Conservation (phyloP, 345 rosid species). For the Acer campestre region DNA sequence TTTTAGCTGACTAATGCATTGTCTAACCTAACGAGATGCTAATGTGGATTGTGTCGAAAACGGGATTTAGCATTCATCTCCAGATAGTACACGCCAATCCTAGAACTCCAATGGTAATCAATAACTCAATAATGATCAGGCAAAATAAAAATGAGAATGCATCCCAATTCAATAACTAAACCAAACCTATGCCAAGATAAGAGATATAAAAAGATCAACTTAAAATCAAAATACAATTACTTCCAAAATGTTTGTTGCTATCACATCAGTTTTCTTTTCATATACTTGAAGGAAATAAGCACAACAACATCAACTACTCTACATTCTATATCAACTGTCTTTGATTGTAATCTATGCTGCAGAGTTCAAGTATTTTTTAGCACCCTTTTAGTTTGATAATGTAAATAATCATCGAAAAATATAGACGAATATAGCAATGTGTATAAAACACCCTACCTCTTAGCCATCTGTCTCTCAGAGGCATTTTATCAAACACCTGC, state of each 20-base stretch:
- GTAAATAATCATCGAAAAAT: too few species aligned
- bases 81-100: not conserved
- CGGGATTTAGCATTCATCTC: not conserved
- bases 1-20: not conserved
- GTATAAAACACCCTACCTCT: too few species aligned
- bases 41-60: not conserved
- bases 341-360: too few species aligned
- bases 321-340: not conserved
- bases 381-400: too few species aligned
- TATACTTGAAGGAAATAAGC: not conserved
- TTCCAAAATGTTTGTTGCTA: not conserved
- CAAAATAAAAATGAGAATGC: too few species aligned
- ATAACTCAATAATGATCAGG: not conserved
- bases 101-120: not conserved
- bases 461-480: not conserved
- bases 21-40: not conserved
- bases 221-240: not conserved
- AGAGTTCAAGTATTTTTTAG: too few species aligned
- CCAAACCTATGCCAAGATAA: not conserved
- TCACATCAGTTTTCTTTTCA: not conserved
- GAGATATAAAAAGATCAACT: not conserved
- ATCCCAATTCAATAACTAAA: not conserved
- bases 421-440: too few species aligned
- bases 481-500: conserved; percentile 2
- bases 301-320: not conserved